A percentile compares a stretch with the other conserved stretches of the same genome.
phyloP scores from a whole-genome alignment of 768 basidiomycete species.

The Rhodotorula taiwanensis region DNA sequence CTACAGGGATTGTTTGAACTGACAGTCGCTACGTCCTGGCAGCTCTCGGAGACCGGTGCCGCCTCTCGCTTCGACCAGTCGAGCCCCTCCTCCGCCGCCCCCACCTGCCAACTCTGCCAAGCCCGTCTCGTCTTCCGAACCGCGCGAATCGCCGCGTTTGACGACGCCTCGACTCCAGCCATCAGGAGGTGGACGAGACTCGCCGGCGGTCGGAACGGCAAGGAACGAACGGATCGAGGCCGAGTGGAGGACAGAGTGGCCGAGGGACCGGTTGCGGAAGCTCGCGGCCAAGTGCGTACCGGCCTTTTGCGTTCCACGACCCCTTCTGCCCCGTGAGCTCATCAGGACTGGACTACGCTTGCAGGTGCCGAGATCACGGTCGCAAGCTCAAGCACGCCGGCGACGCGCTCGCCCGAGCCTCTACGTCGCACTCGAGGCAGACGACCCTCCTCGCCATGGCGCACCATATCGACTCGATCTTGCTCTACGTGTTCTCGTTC shows the following conservation, averaged over 20 bases:
- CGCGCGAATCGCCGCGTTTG: constrained; percentile 7
- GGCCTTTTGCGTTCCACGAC: constrained; percentile 53
- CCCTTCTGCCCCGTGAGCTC: too few species aligned
- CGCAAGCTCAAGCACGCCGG: constrained; percentile 77
- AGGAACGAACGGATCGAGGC: constrained; percentile 41
- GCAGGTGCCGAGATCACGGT: constrained; percentile 62
- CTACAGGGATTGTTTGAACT: too few species aligned
- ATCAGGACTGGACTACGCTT: constrained; percentile 49
- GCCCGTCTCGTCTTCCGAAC: too few species aligned
- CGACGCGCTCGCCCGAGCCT: constrained; percentile 56
- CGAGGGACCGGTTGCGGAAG: constrained; percentile 24
- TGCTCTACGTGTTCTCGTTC: constrained; percentile 74
- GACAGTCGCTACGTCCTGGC: too few species aligned
- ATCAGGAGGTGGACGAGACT: constrained; percentile 4
- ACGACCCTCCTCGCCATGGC: constrained; percentile 66
- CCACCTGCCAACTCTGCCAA: background rate
- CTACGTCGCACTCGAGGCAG: constrained; percentile 53
- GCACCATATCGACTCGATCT: constrained; percentile 70
- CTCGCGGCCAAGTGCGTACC: constrained; percentile 39
- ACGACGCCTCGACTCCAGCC: background rate
- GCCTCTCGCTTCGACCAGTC: too few species aligned
- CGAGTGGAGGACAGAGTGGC: constrained; percentile 37
- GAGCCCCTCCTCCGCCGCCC: constrained; percentile 44
- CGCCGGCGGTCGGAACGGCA: constrained; percentile 42
- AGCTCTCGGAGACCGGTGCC: too few species aligned